Evolutionary conservation across 257 asterid genomes (phyloP), one percentile per base, ranked within the genome.

Genomic region (Penstemon barbatus): DNA sequence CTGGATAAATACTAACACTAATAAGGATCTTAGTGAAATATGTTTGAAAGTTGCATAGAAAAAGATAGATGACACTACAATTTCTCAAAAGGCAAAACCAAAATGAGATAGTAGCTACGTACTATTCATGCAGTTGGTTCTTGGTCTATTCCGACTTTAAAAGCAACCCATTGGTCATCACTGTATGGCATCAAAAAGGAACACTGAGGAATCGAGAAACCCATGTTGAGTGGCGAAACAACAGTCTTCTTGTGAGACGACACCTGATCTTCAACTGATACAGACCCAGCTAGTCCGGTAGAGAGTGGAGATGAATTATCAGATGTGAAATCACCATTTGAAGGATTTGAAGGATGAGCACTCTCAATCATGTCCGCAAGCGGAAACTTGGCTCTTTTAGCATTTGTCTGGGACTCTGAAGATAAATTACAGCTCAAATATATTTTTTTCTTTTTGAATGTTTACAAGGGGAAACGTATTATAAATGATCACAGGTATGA

Each of bases 151-250:
- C 42, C 54, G 57, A 67, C 57, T 49, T 50, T 75, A 51, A 66
- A 80, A 1, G 86, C 97, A 11, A 85, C 75, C 90, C 90, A 88
- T 57, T 77, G 43, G 8, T 77, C 78, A 41, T 83, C 66, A 53
- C 87, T 77, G 49, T 25, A 80, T 3, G 88, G 70, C 85, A 72
- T 62, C 58, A 76, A 48, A 4, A 73, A 12, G 43, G 89, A 85
- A 6, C 72, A 43, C 18, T 61, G 71, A 2, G 95, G 90, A 39
- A 74, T 52, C 45, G 71, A 76, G 72, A 74, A 7, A 41, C 51
- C 63, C 7, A 70, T 46, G 15, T 65, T 72, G 42, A 79, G 79
- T 0, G 87, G 81, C 1, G n/a, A 61, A 56, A 86, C 78, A 36
- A 88, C 62, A 10, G 78, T 74, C 81, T 78, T 88, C 55, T 54